Evolutionary conservation across 2,329 filamentous ascomycete genomes (phyloP), one percentile per base, ranked within the genome.

Genomic region (Beauveria bassiana): DNA sequence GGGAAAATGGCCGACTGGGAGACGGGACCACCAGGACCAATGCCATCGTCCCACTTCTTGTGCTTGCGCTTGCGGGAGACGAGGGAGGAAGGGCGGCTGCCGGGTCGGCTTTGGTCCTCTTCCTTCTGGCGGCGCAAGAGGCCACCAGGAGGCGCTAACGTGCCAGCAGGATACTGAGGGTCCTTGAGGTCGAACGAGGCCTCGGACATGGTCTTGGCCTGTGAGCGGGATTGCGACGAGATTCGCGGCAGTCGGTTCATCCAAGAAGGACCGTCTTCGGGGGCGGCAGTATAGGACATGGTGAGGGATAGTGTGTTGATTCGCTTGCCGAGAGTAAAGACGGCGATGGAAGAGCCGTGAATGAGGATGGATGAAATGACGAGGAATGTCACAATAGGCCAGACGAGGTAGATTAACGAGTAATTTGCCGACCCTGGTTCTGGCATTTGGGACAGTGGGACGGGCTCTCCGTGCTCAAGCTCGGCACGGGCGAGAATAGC

Each of bases 241-340:
- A 87, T 82, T 71, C 88, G 75, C 5, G 95, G 95, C 49, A 99
- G 79, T 59, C 95, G 84, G 67, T 96, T 95, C 90, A 98, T 96
- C 95, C 95, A 99, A 1, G 86, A 86, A 2, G 92, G 90, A 0
- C 92, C 91, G 42, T 96, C 91, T 61, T 96, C 93, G 56, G 89
- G 90, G 20, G 88, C 92, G 64, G 88, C 86, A 0, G 95, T 99
- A 77, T 98, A 99, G 0, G 95, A 97, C 84, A 99, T 90, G 61
- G 95, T 97, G 64, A 99, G 81, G 1, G 91, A 93, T 66, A 99
- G 77, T 0, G 95, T 98, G 77, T 98, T 98, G 83, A 99, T 99
- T 64, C 90, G 93, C 75, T 98, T 99, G 68, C 95, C 95, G 1
- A 99, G 84, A 0, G 95, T 98, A 69, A 99, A 99, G 9, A 99